Base-by-base conservation (phyloP, 228 moss, liverwort and hornwort species). In the Sphagnum magellanicum region DNA sequence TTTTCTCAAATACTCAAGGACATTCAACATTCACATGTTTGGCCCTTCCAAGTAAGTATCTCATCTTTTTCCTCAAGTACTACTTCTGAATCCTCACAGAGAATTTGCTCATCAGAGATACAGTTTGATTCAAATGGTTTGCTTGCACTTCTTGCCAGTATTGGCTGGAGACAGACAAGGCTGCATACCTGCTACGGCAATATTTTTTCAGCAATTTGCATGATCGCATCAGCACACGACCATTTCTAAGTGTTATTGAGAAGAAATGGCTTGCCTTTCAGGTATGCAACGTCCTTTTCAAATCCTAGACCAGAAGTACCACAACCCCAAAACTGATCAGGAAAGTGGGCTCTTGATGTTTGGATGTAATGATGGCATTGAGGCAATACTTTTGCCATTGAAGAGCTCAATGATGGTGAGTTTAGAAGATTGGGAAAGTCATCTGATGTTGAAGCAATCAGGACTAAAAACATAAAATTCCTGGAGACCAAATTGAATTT, bases 241-340 rank as follows among this genome's bases (percentile, higher is more conserved):
- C 85, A 4, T 85, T 81, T 70, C 81, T 85, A 9, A 76, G 70
- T 70, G 67, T 79, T 10, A 81, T 81, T 75, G 85, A 79, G 62
- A 79, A 85, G 60, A 85, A 77, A 63, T 81, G 85, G 85, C 66
- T 81, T 32, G 74, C 81, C 60, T 85, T 85, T 72, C 85, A 85
- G 81, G 85, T 85, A 73, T 10, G 47, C 9, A 17, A 32, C 1
- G 1, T 32, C 32, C 32, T 32, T 32, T 32, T 32, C 1, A 32
- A 32, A 1, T 32, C 32, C 32, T 32, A 32, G 32, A 32, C 32
- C 32, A 32, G 32, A 32, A 32, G 32, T 32, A 32, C 1, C 32
- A 32, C 32, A 32, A 46, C 47, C 10, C 47, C 10, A 11, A 17
- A 6, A 63, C 50, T 13, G 51, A 59, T 15, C 11, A 59, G 11